Conservation (phyloP, 192 early-diverging fungal genomes). For the Coemansia sp. region DNA sequence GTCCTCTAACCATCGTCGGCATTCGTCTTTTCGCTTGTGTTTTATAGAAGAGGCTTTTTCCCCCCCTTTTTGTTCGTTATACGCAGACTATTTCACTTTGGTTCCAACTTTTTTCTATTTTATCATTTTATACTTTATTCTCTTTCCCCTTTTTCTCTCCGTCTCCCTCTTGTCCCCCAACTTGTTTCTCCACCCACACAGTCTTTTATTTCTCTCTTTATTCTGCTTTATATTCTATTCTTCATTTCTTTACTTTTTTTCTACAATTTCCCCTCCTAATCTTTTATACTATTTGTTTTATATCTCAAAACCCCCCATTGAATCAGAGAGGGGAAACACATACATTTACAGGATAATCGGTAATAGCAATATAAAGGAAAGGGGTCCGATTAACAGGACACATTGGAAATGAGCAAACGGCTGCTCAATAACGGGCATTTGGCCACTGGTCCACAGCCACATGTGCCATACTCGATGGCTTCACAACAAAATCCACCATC, state of each 20-base stretch:
- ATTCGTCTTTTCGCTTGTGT: background rate
- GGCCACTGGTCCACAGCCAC: conserved; percentile 16
- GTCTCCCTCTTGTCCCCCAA: conserved; percentile 2
- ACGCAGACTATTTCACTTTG: background rate
- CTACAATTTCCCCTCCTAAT: background rate
- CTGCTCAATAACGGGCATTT: conserved; percentile 54
- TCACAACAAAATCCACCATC: conserved; percentile 11
- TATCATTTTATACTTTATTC: conserved; percentile 2
- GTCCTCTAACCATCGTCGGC: background rate
- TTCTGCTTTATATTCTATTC: conserved; percentile 3
- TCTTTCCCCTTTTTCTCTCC: background rate
- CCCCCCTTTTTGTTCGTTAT: background rate
- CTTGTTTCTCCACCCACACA: background rate
- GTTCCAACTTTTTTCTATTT: conserved; percentile 10
- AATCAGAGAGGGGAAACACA: no score
- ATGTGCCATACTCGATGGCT: conserved; percentile 1
- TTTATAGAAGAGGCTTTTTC: conserved; percentile 2
- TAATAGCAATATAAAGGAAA: no score
- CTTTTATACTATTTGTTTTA: conserved; percentile 9
- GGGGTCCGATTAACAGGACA: no score
- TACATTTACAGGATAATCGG: no score
- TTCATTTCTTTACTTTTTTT: conserved; percentile 1
- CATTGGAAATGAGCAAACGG: conserved; percentile 5
- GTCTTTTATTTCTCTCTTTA: conserved; percentile 1
- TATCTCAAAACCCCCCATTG: no score